phyloP scores from a whole-genome alignment of 1,139 yeast species.

The Yamadazyma aaseri region DNA sequence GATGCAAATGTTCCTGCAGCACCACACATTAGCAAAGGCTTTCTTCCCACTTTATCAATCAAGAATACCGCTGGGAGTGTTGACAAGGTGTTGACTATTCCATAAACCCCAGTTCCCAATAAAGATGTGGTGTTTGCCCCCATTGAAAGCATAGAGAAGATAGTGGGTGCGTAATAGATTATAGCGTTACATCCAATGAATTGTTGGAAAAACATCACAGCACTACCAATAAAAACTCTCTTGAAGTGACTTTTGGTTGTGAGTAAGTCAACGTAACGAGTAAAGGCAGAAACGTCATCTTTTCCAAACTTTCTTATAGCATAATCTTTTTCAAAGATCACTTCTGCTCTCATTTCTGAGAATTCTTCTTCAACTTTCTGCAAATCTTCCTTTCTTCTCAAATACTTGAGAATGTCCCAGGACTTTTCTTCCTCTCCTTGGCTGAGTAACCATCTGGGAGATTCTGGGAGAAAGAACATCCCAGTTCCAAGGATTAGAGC shows the following conservation, averaged over 20 bases:
- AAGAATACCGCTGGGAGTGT: conserved; percentile 35
- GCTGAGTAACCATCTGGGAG: conserved; percentile 23
- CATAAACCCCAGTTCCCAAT: conserved; percentile 51
- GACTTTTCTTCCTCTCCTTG: conserved; percentile 19
- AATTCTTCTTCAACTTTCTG: conserved; percentile 19
- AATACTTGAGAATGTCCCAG: conserved; percentile 22
- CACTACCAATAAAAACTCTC: conserved; percentile 61
- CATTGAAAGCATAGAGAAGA: conserved; percentile 19
- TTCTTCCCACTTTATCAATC: conserved; percentile 50
- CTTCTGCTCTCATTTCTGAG: conserved; percentile 21
- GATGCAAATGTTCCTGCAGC: conserved; percentile 38
- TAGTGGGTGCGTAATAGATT: conserved; percentile 57
- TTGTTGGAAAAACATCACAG: conserved; percentile 65
- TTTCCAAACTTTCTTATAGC: conserved; percentile 15
- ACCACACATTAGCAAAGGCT: conserved; percentile 36
- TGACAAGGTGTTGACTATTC: conserved; percentile 54
- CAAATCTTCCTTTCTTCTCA: conserved; percentile 13
- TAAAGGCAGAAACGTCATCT: conserved; percentile 12
- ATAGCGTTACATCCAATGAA: conserved; percentile 72
- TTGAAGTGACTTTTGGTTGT: conserved; percentile 18
- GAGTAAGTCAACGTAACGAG: conserved; percentile 17
- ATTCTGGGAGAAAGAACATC: conserved; percentile 20
- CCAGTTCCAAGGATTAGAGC: conserved; percentile 20
- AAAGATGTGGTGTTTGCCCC: conserved; percentile 19
- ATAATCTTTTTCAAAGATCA: conserved; percentile 18